Conservation (phyloP, 2,329 filamentous ascomycete species). For the Sarocladium strictum region DNA sequence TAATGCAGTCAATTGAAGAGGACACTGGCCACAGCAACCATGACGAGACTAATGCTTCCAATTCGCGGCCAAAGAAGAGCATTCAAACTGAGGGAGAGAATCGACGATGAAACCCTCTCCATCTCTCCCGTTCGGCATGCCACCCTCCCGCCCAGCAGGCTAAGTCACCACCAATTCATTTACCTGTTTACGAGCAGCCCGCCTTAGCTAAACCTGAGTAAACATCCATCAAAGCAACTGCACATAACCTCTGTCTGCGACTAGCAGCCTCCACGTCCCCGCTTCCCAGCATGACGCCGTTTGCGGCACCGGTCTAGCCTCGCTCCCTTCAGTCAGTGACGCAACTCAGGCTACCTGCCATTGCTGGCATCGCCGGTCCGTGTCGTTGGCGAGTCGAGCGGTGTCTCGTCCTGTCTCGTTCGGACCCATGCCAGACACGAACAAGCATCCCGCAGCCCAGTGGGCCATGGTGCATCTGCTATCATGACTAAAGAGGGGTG, state of each 20-base stretch:
- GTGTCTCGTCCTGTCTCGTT: not conserved
- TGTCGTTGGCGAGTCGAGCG: not conserved
- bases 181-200: not conserved
- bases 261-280: not conserved
- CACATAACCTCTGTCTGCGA: not conserved
- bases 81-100: too few species aligned
- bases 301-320: not conserved
- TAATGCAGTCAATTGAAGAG: too few species aligned
- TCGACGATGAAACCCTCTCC: too few species aligned
- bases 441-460: not conserved
- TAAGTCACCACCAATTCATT: not conserved
- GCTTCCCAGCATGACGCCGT: not conserved
- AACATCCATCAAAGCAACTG: not conserved
- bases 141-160: too few species aligned
- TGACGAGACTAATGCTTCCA: too few species aligned
- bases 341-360: too few species aligned
- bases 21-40: too few species aligned
- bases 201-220: constrained; percentile 6
- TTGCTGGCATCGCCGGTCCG: too few species aligned
- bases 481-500: not conserved
- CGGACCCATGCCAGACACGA: not conserved
- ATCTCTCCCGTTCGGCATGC: too few species aligned
- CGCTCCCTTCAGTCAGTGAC: too few species aligned
- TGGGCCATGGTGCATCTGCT: not conserved
- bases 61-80: too few species aligned